These are phyloP conservation scores for Delonix regia DNA, from an alignment of 306 rosid species.

Conservation along the genomic window DNA sequence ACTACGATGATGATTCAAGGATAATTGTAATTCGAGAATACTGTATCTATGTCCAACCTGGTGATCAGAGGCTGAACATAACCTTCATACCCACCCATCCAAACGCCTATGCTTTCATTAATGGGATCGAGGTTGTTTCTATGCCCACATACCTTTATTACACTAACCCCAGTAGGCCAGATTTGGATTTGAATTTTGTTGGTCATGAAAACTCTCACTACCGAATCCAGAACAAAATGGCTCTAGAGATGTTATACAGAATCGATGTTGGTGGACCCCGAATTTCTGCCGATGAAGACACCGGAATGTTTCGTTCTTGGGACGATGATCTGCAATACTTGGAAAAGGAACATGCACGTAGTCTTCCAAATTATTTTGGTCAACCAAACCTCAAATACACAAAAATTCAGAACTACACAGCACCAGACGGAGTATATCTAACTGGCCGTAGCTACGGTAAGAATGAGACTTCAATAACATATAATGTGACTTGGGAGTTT, in stretches of 20 bases:
- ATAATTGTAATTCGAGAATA: conserved; percentile 22
- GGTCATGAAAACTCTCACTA: too few relatives aligned
- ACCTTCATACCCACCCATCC: conserved; percentile 41
- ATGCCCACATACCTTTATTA: conserved; percentile 59
- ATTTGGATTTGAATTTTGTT: too few relatives aligned
- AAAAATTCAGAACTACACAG: neutral
- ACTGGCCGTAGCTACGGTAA: neutral
- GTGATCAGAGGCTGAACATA: conserved; percentile 32
- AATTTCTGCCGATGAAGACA: neutral
- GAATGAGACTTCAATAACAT: neutral
- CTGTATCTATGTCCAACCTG: conserved; percentile 19
- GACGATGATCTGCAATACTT: neutral
- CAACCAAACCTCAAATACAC: too few relatives aligned
- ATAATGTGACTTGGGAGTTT: conserved; percentile 21
- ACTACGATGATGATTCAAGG: neutral
- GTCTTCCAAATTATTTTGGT: accelerated
- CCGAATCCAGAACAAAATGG: neutral
- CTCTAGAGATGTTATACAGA: neutral
- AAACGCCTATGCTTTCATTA: conserved; percentile 47
- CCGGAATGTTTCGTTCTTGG: conserved; percentile 33
- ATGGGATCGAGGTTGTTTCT: conserved; percentile 63
- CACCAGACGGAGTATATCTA: neutral
- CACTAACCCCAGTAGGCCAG: neutral
- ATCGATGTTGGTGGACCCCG: neutral
- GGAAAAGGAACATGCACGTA: neutral